Percentiles rank a stretch among this genome's conserved stretches.
Evolutionary conservation across 129 eudicot genomes (phyloP).

Genomic region (Erigeron canadensis): DNA sequence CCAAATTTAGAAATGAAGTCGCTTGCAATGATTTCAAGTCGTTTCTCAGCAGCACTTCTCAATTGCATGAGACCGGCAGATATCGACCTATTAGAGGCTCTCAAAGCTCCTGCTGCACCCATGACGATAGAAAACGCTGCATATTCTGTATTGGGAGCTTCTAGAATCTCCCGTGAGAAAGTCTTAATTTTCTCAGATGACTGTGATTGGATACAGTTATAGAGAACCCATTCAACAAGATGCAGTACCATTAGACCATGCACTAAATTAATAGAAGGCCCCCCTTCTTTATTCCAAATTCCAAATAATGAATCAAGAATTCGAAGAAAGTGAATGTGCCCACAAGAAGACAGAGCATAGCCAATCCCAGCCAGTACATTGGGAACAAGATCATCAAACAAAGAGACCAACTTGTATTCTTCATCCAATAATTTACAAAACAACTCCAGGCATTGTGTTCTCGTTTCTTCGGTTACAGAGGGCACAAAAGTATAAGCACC

Average conservation of each 20-base stretch:
- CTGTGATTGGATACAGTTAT: constrained; percentile 44
- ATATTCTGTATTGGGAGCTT: constrained; percentile 37
- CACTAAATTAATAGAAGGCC: constrained; percentile 42
- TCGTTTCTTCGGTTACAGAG: constrained; percentile 55
- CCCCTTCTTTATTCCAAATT: constrained; percentile 65
- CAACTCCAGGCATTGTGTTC: constrained; percentile 57
- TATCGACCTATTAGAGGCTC: constrained; percentile 66
- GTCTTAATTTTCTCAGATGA: constrained; percentile 50
- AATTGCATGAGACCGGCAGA: constrained; percentile 49
- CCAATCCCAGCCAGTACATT: constrained; percentile 80
- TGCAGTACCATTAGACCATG: constrained; percentile 84
- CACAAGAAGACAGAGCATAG: constrained; percentile 65
- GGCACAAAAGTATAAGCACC: constrained; percentile 65
- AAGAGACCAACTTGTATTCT: constrained; percentile 41
- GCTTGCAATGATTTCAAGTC: constrained; percentile 49
- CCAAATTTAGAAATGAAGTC: constrained; percentile 40
- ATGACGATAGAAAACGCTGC: constrained; percentile 65
- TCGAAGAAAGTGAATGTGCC: constrained; percentile 42
- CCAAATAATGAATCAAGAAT: constrained; percentile 51
- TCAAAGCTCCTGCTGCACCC: constrained; percentile 89
- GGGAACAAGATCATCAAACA: constrained; percentile 46
- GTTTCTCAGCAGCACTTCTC: constrained; percentile 57
- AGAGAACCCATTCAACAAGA: constrained; percentile 85
- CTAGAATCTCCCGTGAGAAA: constrained; percentile 40
- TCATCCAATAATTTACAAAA: constrained; percentile 61